Percentiles rank a stretch among this genome's conserved stretches.
Evolutionary conservation across 2,329 filamentous ascomycete species (phyloP).

Genomic region (Stromatinia cepivora): DNA sequence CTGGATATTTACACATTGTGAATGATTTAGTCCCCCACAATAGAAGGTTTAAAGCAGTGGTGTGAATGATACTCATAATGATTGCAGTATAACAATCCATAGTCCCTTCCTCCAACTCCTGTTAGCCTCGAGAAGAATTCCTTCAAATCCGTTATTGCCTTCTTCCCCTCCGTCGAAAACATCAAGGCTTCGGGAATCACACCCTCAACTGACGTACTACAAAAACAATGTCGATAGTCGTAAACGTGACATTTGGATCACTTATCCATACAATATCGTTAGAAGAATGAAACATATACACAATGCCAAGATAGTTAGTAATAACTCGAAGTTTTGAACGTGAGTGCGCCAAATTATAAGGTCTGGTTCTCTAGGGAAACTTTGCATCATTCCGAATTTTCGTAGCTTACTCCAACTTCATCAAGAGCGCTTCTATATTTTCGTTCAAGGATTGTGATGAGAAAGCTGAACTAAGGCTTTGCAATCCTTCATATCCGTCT

Average conservation of each 20-base stretch:
- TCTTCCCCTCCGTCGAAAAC: too few species aligned
- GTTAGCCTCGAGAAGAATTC: too few species aligned
- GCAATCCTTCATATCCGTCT: too few species aligned
- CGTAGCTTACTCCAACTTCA: neutral
- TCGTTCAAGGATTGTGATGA: neutral
- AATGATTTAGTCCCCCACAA: too few species aligned
- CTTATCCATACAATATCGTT: neutral
- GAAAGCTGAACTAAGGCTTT: too few species aligned
- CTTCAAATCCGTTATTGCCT: too few species aligned
- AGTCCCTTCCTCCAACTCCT: too few species aligned
- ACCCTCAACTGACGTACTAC: neutral
- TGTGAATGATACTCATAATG: too few species aligned
- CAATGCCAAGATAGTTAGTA: neutral
- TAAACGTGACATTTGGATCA: neutral
- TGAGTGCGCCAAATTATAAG: neutral
- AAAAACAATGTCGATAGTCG: neutral
- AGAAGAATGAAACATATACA: neutral
- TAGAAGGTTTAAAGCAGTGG: too few species aligned
- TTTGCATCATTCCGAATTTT: neutral
- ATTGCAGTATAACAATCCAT: too few species aligned
- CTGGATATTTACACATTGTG: too few species aligned
- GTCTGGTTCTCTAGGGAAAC: neutral
- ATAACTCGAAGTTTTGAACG: neutral
- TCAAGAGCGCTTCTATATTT: neutral
- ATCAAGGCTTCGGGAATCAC: too few species aligned